Evolutionary conservation across 352 stramenopile genomes (phyloP), one percentile per base, ranked within the genome.

Genomic region (Blastocystis sp.): DNA sequence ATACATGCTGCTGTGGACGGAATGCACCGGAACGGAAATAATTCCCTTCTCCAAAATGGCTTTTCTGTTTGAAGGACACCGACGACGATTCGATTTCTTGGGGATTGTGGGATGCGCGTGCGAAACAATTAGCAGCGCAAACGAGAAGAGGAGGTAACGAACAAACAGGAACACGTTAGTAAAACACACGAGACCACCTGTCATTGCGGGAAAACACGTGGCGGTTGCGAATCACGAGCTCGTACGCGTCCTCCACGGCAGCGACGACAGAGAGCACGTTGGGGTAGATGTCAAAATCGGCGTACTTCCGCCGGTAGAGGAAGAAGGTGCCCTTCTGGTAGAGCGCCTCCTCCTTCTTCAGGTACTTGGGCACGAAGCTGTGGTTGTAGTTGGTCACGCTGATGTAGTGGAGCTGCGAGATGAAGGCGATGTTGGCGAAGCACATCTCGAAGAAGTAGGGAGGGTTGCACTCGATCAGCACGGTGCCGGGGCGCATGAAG

Each of bases 391-490:
- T 69, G 43, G 69, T 64, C 0, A 84, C 74, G 11, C 52, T 56
- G 34, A 84, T 84, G 45, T 84, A 69, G 38, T 84, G 74, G 48
- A 84, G 34, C 17, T 53, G 53, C 9, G 56, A 84, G 38, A 84
- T 59, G 23, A 70, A 48, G 2, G 56, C 74, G 45, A 69, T 84
- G 38, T 84, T 69, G 3, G 74, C 56, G 40, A 69, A 84, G n/a
- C 56, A 59, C 74, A 84, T 70, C 48, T 84, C 74, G 43, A 59
- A 84, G 34, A 84, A 84, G 53, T 70, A 84, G 53, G 74, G 74
- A 14, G 74, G 74, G n/a, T 69, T 69, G 23, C 53, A 66, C 43
- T 84, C 74, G 23, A 84, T 84, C 45, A 84, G 38, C 21, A 53
- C 74, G 14, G 74, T 69, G 23, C 45, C 34, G 11, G 74, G 74